phyloP scores from a whole-genome alignment of 2,329 filamentous ascomycete species.

The Trichoderma aggressivum region DNA sequence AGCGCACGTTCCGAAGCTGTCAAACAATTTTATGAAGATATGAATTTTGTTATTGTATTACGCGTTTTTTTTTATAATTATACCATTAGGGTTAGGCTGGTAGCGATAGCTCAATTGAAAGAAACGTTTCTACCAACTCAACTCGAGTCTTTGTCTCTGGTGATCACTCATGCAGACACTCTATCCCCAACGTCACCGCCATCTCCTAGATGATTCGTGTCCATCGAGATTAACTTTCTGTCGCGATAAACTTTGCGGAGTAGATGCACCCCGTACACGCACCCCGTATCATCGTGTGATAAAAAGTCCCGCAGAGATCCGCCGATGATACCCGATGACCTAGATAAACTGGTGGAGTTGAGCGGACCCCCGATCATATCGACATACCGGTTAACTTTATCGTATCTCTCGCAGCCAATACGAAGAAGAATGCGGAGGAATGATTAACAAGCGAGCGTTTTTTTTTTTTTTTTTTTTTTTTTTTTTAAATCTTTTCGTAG shows the following conservation, averaged over 20 bases:
- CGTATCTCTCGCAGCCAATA: background rate
- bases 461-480: no score
- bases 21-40: conserved; percentile 4
- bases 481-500: background rate
- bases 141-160: background rate
- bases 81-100: background rate
- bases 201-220: background rate
- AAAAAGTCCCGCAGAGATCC: background rate
- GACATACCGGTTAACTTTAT: background rate
- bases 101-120: background rate
- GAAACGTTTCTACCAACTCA: background rate
- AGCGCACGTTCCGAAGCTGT: background rate
- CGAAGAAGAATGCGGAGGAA: background rate
- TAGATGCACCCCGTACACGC: background rate
- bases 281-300: background rate
- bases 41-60: background rate
- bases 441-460: background rate
- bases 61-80: background rate
- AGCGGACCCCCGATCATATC: background rate
- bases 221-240: background rate
- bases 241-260: background rate
- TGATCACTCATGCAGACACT: background rate
- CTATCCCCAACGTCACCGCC: background rate
- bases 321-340: background rate
- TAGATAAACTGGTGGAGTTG: background rate